These are phyloP conservation scores for Gracilaria vermiculophylla DNA, from an alignment of 23 red algal genomes.

Conservation along the genomic window DNA sequence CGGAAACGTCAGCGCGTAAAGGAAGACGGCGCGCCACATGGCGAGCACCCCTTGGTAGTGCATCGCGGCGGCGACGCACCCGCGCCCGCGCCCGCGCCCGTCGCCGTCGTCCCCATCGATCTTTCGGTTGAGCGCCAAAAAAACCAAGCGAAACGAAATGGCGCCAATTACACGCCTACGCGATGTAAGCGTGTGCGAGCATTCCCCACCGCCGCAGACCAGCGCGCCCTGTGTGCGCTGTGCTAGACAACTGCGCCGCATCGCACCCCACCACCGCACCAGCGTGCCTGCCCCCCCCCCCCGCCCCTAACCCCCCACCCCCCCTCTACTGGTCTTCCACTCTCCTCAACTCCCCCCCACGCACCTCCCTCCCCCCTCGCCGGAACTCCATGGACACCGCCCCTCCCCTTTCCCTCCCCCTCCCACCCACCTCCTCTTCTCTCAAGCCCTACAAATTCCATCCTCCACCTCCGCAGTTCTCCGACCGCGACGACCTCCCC, in stretches of 20 bases:
- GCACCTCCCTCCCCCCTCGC: not conserved
- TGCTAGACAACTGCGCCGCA: not conserved
- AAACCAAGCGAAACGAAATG: not conserved
- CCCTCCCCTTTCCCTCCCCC: not conserved
- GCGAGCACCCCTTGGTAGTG: constrained; percentile 9
- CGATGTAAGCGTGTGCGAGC: constrained; percentile 19
- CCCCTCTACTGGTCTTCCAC: too few species aligned
- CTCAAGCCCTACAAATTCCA: not conserved
- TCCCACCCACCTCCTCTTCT: not conserved
- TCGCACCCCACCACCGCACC: not conserved
- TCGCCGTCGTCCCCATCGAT: not conserved
- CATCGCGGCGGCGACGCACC: not conserved
- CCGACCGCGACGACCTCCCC: not conserved
- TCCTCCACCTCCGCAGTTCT: not conserved
- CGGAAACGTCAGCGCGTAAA: constrained; percentile 26
- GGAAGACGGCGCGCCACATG: constrained; percentile 60
- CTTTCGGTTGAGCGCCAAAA: not conserved
- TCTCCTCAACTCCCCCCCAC: not conserved
- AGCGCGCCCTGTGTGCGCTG: constrained; percentile 6
- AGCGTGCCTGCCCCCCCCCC: not conserved
- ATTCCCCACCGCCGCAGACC: not conserved
- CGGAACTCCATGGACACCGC: constrained; percentile 8
- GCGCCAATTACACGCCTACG: constrained; percentile 8
- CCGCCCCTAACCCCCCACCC: not conserved
- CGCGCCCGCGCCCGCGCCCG: not conserved